Evolutionary conservation across 495 filamentous ascomycete species (phyloP).

Genomic region (Penicillium psychrofluorescens): DNA sequence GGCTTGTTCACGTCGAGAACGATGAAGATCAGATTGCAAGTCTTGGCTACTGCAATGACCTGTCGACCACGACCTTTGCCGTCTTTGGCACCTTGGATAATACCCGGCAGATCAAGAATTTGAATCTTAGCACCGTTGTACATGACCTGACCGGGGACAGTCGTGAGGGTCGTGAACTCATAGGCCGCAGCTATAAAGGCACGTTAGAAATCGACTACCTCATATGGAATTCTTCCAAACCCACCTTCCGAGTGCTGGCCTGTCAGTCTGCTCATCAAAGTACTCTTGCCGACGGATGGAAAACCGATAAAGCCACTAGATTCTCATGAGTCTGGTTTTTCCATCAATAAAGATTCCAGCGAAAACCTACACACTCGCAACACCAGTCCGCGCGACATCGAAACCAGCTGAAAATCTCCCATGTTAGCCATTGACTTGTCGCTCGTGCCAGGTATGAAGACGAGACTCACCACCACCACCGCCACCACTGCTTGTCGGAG

Average conservation of each 20-base stretch:
- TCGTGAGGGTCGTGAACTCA: constrained; percentile 97
- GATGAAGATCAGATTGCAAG: constrained; percentile 97
- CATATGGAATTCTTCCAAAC: constrained; percentile 4
- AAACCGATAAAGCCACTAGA: constrained; percentile 61
- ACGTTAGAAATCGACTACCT: constrained; percentile 9
- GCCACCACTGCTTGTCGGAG: constrained; percentile 72
- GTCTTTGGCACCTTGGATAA: constrained; percentile 97
- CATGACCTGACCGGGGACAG: constrained; percentile 89
- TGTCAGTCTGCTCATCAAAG: constrained; percentile 87
- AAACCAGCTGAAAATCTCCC: constrained; percentile 59
- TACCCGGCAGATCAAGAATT: constrained; percentile 97
- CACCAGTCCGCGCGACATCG: constrained; percentile 96
- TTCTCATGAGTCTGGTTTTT: constrained; percentile 1
- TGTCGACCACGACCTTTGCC: constrained; percentile 97
- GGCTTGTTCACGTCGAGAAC: constrained; percentile 98
- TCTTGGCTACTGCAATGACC: constrained; percentile 98
- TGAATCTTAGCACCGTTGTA: constrained; percentile 98
- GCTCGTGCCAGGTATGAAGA: background rate
- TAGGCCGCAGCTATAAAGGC: constrained; percentile 68
- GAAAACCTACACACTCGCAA: constrained; percentile 78
- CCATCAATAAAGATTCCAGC: no score
- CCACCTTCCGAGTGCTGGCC: constrained; percentile 88
- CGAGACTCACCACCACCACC: constrained; percentile 59
- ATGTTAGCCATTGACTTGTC: constrained; percentile 13
- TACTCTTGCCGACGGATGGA: constrained; percentile 96